Evolutionary conservation across 306 rosid species (phyloP).

Genomic region (Citrullus amarus): DNA sequence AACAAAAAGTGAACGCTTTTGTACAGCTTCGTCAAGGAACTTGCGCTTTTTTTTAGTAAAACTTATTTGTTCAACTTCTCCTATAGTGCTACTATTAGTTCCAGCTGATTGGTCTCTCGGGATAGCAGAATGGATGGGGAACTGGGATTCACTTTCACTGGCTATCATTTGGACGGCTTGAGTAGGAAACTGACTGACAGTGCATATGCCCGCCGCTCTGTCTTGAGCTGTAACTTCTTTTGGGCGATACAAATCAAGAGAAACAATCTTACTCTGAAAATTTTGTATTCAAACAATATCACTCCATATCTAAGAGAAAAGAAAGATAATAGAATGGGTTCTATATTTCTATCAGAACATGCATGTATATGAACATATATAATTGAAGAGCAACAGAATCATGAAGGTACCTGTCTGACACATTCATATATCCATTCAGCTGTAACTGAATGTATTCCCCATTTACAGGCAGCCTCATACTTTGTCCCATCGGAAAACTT

Average conservation of each 20-base stretch:
- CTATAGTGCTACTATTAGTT: slow-evolving; percentile 20
- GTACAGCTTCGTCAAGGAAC: slow-evolving; percentile 41
- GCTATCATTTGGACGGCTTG: slow-evolving; percentile 49
- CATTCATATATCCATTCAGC: slow-evolving; percentile 86
- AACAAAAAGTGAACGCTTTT: slow-evolving; percentile 20
- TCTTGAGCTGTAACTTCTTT: slow-evolving; percentile 72
- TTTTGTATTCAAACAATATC: background rate
- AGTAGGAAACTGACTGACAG: slow-evolving; percentile 71
- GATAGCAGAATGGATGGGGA: slow-evolving; percentile 35
- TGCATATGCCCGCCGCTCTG: slow-evolving; percentile 60
- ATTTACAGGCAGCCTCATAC: slow-evolving; percentile 75
- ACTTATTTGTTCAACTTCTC: slow-evolving; percentile 24
- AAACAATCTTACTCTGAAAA: slow-evolving; percentile 55
- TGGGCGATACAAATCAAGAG: slow-evolving; percentile 58
- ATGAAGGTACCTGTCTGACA: slow-evolving; percentile 65
- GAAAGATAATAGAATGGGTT: background rate
- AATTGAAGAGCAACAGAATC: too few relatives aligned
- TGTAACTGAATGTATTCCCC: slow-evolving; percentile 56
- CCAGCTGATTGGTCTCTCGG: slow-evolving; percentile 23
- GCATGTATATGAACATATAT: slow-evolving; percentile 5
- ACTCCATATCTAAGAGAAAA: slow-evolving; percentile 4
- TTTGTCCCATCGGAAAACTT: slow-evolving; percentile 73
- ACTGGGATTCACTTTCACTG: slow-evolving; percentile 38
- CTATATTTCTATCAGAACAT: background rate
- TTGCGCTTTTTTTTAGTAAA: slow-evolving; percentile 55